Evolutionary conservation across 768 basidiomycete species (phyloP), one percentile per base, ranked within the genome.

Genomic region (Pholiota microspora): DNA sequence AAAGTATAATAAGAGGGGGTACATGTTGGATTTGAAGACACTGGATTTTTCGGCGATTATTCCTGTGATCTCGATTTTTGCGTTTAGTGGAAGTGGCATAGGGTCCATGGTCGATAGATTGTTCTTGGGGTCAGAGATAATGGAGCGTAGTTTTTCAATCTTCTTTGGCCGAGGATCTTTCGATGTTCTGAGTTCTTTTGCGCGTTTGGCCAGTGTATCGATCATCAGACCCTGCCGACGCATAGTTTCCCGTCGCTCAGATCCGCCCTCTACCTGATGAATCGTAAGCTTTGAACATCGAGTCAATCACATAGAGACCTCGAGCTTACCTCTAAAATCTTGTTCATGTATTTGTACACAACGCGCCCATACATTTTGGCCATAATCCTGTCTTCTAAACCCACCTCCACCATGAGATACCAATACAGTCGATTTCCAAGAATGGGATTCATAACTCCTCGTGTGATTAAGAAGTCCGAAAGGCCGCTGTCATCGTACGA

Each of bases 391-490:
- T 94, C 92, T 63, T 94, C 92, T 42, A 92, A 72, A 18, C 92
- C 91, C 15, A 94, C 86, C 67, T 98, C 97, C 3, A 98, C 95
- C 84, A 94, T 94, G 52, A 98, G 84, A 63, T 98, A 99, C 97
- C 97, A 98, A 67, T 96, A 90, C 59, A 98, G 76, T 23, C 92
- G 80, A 62, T 98, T 98, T 0, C 95, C 97, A 1, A 99, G 75
- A 0, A 96, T 79, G 2, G 77, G 77, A 63, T 96, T 96, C 59
- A 81, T 76, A 10, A 93, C 92, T 15, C 92, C 92, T 18, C 95
- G 82, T 5, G 82, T 71, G 49, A 98, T 91, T 46, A 99, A 76
- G 67, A 98, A 98, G 61, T 96, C 94, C 1, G 94, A 88, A 7
- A 99, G 77, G 1, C 95, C 94, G 60, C 92, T 94, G 58, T 97